Evolutionary conservation across 1,284 basidiomycete genomes (phyloP), one percentile per base, ranked within the genome.

Genomic region (Boletellus dicymbophilus): DNA sequence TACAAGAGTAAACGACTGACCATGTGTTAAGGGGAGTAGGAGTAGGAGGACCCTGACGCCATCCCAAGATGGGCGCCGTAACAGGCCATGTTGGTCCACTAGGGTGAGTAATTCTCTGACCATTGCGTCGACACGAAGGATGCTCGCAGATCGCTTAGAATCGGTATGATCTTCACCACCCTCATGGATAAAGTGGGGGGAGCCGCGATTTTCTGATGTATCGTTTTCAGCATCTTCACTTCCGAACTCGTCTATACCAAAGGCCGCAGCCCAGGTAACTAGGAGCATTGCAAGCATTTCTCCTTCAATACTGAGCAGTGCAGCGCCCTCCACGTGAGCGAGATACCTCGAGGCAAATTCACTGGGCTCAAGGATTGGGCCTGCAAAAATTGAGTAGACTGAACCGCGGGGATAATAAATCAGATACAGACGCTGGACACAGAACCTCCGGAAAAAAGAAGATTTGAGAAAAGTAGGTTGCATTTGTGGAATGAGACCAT

Each of bases 11-110:
- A 46, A 21, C 6, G 41, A 60, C 56, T 30, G 7, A 93, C 92
- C 90, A 68, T 90, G 85, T 34, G 91, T 85, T 34, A 95, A 75
- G 8, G 93, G 93, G 50, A 92, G 71, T 23, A 93, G 70, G 37
- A 95, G 75, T 22, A 95, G 70, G 28, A 95, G 72, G 3, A 83
- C 82, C 33, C 90, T 78, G 25, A 93, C 85, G 12, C 93, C 92
- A 56, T 95, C 93, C 84, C 90, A 90, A 4, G 85, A 81, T 2
- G 91, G 91, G 51, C 83, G 82, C n/a, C 93, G 78, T 63, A 94
- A 73, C 21, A 95, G 69, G 16, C 85, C 87, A 53, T 85, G 82
- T 39, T 84, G 72, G 65, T 95, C 93, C 43, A 95, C 81, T 49
- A 92, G 79, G 51, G 82, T 79, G 23, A 95, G 73, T 30, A 94